Conservation (phyloP, 2,329 filamentous ascomycete species). For the Monosporascus sp. region DNA sequence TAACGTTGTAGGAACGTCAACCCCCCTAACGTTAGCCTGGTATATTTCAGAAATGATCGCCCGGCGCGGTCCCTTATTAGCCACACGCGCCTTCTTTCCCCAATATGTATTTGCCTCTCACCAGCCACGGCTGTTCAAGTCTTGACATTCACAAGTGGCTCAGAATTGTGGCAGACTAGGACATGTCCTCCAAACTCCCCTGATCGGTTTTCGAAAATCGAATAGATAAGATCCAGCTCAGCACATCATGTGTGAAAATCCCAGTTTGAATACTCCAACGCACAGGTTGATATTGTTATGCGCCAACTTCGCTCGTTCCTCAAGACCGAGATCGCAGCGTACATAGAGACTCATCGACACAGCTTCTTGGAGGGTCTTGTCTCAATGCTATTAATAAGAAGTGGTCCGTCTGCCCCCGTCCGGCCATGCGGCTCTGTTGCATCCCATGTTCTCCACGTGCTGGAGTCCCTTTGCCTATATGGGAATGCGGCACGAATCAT, state of each 20-base stretch:
- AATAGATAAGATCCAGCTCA: too few species aligned
- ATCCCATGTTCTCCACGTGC: background rate
- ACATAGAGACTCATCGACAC: background rate
- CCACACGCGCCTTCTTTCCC: background rate
- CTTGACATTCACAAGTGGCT: background rate
- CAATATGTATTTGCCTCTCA: background rate
- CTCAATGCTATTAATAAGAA: too few species aligned
- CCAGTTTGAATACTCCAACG: too few species aligned
- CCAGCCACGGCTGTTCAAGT: too few species aligned
- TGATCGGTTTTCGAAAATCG: too few species aligned
- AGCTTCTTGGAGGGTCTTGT: background rate
- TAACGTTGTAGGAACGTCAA: background rate
- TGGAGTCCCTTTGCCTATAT: background rate
- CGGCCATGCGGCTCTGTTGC: background rate
- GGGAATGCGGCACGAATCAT: background rate
- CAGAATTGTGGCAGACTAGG: too few species aligned
- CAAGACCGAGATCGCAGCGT: background rate
- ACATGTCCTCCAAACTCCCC: background rate
- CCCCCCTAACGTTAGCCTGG: background rate
- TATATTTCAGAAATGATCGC: background rate
- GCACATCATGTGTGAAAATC: too few species aligned
- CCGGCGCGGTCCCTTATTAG: background rate
- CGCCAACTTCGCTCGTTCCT: background rate
- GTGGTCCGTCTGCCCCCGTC: background rate
- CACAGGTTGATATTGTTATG: background rate